Percentiles rank a stretch among this genome's conserved stretches.
These are phyloP conservation scores for Candida insectorum DNA, from an alignment of 805 yeast genomes.

Conservation along the genomic window DNA sequence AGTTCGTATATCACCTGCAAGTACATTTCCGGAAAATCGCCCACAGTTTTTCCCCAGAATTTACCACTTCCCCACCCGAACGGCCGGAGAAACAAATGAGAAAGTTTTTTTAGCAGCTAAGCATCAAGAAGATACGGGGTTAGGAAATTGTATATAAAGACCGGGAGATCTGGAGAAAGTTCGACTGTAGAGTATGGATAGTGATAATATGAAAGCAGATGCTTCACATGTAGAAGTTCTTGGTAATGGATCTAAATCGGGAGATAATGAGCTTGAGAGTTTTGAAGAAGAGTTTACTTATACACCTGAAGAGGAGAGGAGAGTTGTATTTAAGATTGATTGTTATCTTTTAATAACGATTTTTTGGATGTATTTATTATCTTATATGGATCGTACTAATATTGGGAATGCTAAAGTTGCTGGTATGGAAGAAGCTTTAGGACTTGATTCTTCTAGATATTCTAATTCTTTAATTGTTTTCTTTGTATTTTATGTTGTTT, in stretches of 20 bases:
- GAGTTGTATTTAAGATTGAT: constrained; percentile 7
- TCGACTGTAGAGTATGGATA: too few species aligned
- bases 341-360: constrained; percentile 5
- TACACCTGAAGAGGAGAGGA: constrained; percentile 6
- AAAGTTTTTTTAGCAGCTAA: too few species aligned
- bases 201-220: constrained; percentile 6
- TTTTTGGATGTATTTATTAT: constrained; percentile 8
- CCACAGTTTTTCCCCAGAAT: too few species aligned
- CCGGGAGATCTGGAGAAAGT: too few species aligned
- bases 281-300: constrained; percentile 4
- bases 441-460: constrained; percentile 51
- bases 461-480: constrained; percentile 45
- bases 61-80: too few species aligned
- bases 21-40: too few species aligned
- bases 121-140: too few species aligned
- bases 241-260: not conserved
- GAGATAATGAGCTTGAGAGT: not conserved
- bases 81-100: too few species aligned
- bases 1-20: too few species aligned
- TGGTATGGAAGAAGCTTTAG: constrained; percentile 54
- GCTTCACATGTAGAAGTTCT: constrained; percentile 3
- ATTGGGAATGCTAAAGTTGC: constrained; percentile 63
- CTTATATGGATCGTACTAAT: constrained; percentile 37
- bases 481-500: constrained; percentile 50
- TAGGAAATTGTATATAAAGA: too few species aligned